Evolutionary conservation across 306 rosid species (phyloP).

Genomic region (Sesbania bispinosa): DNA sequence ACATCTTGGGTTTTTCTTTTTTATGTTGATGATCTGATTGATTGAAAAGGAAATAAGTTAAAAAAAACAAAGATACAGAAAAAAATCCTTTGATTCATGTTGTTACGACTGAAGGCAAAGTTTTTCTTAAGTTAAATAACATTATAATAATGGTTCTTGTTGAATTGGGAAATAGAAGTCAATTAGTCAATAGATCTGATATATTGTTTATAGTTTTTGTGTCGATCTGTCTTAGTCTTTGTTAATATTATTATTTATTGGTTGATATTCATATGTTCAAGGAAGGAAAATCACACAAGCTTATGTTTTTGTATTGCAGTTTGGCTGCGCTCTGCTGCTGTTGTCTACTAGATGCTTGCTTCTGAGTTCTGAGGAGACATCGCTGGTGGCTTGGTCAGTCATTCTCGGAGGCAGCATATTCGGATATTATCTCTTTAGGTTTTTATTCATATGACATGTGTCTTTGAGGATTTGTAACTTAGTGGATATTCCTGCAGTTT

Average conservation of each 20-base stretch:
- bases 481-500: background rate
- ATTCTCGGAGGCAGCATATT: background rate
- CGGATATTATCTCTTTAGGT: constrained; percentile 2
- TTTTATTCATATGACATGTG: background rate
- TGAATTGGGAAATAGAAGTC: background rate
- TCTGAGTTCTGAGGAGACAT: constrained; percentile 14
- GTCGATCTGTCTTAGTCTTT: background rate
- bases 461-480: background rate
- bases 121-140: background rate
- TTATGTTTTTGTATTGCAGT: constrained; percentile 17
- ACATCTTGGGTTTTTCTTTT: background rate
- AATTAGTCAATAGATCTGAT: background rate
- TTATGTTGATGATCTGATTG: background rate
- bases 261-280: background rate
- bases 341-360: constrained; percentile 42
- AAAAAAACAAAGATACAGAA: background rate
- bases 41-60: background rate
- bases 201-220: background rate
- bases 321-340: constrained; percentile 50
- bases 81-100: background rate
- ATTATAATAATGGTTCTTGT: background rate
- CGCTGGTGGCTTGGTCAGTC: background rate
- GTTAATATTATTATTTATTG: background rate
- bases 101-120: background rate
- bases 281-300: background rate